phyloP scores from a whole-genome alignment of 139 green algal genomes.

The Micractinium conductrix region DNA sequence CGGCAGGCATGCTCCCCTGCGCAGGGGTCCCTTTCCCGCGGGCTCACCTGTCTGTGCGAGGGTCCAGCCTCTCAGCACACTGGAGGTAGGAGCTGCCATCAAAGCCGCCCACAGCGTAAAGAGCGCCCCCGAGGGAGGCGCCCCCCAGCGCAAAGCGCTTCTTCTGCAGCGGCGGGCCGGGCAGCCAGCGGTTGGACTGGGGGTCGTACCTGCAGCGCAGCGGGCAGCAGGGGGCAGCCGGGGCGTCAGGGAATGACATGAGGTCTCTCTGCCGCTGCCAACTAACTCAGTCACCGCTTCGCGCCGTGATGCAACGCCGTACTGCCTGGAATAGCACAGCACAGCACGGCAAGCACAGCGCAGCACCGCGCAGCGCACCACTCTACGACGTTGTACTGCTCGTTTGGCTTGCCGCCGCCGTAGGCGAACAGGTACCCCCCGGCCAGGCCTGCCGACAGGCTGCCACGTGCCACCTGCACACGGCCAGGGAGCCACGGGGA shows the following conservation, averaged over 20 bases:
- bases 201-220: conserved; percentile 39
- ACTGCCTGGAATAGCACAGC: too few species aligned
- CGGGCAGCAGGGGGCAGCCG: background rate
- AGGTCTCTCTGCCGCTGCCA: too few species aligned
- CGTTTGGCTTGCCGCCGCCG: conserved; percentile 46
- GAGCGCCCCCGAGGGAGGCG: conserved; percentile 16
- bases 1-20: too few species aligned
- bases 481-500: background rate
- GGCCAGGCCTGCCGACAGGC: conserved; percentile 28
- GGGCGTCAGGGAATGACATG: too few species aligned
- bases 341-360: too few species aligned
- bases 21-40: background rate
- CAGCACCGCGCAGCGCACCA: conserved; percentile 8
- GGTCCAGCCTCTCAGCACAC: conserved; percentile 39
- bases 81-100: conserved; percentile 40
- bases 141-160: conserved; percentile 44
- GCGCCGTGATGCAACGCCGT: too few species aligned
- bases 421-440: conserved; percentile 33
- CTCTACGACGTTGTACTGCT: conserved; percentile 48
- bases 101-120: conserved; percentile 48
- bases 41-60: conserved; percentile 33
- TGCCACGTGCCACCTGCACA: conserved; percentile 35
- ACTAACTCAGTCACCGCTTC: too few species aligned
- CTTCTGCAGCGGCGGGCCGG: conserved; percentile 23
- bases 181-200: conserved; percentile 35